These are phyloP conservation scores for Fusarium neocosmosporiellum DNA, from an alignment of 2,329 filamentous ascomycete genomes.

Conservation along the genomic window DNA sequence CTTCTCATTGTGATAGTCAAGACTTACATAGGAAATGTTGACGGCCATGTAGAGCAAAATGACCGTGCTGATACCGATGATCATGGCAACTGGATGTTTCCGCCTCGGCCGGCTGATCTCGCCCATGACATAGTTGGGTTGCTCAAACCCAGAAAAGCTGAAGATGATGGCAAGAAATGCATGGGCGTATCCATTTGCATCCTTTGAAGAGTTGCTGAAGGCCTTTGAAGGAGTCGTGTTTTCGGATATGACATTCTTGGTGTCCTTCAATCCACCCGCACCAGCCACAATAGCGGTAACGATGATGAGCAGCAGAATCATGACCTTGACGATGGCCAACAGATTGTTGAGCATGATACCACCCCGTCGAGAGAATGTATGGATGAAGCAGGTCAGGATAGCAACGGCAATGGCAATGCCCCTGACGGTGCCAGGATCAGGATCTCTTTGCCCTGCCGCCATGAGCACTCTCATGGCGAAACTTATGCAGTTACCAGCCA, in stretches of 20 bases:
- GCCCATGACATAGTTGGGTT: constrained; percentile 53
- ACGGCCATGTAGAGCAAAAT: constrained; percentile 50
- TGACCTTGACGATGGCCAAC: constrained; percentile 62
- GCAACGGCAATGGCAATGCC: constrained; percentile 60
- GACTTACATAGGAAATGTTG: constrained; percentile 51
- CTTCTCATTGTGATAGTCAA: rapidly evolving
- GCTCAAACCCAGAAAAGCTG: constrained; percentile 51
- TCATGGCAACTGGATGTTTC: constrained; percentile 49
- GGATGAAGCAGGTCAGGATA: constrained; percentile 58
- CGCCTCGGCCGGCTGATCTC: constrained; percentile 47
- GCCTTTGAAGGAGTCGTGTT: constrained; percentile 43
- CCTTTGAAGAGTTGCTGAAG: constrained; percentile 36
- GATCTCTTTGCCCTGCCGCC: constrained; percentile 46
- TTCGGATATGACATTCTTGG: constrained; percentile 37
- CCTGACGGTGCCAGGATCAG: constrained; percentile 50
- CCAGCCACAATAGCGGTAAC: constrained; percentile 48
- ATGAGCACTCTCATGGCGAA: constrained; percentile 56
- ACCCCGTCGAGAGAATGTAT: constrained; percentile 59
- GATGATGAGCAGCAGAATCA: constrained; percentile 59
- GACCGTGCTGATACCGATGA: constrained; percentile 45
- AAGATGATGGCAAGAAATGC: constrained; percentile 59
- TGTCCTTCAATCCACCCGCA: constrained; percentile 40
- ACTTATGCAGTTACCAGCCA: constrained; percentile 60
- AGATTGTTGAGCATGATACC: constrained; percentile 64
- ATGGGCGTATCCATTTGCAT: constrained; percentile 49